phyloP scores from a whole-genome alignment of 257 asterid species.

The Solanum stenotomum region DNA sequence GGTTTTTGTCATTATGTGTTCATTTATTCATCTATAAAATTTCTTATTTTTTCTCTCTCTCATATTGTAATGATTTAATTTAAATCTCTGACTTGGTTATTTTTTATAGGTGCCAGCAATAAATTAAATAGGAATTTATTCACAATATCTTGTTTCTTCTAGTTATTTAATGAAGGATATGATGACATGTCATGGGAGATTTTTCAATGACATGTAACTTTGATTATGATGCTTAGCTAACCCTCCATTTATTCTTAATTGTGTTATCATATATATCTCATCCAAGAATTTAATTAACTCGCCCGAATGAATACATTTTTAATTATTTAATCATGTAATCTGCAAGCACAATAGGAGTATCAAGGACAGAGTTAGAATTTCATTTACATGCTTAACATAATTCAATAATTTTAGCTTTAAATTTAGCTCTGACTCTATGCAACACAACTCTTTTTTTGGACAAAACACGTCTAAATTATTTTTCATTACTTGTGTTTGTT shows the following conservation, averaged over 20 bases:
- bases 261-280: not conserved
- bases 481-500: too few relatives aligned
- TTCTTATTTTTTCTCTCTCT: not conserved
- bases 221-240: not conserved
- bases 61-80: not conserved
- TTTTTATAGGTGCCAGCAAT: not conserved
- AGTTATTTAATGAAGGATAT: not conserved
- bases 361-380: not conserved
- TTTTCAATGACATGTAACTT: not conserved
- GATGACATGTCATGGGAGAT: not conserved
- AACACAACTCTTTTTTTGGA: too few relatives aligned
- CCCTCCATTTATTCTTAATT: not conserved
- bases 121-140: not conserved
- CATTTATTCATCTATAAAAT: not conserved
- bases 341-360: not conserved
- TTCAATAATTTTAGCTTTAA: not conserved
- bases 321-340: not conserved
- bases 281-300: not conserved
- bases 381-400: not conserved
- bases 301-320: not conserved
- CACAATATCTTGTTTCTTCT: not conserved
- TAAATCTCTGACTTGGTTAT: not conserved
- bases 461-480: not conserved
- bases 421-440: not conserved
- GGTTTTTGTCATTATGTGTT: conserved; percentile 7